Evolutionary conservation across 805 yeast genomes (phyloP), one percentile per base, ranked within the genome.

Genomic region (Cyberlindnera veronae): DNA sequence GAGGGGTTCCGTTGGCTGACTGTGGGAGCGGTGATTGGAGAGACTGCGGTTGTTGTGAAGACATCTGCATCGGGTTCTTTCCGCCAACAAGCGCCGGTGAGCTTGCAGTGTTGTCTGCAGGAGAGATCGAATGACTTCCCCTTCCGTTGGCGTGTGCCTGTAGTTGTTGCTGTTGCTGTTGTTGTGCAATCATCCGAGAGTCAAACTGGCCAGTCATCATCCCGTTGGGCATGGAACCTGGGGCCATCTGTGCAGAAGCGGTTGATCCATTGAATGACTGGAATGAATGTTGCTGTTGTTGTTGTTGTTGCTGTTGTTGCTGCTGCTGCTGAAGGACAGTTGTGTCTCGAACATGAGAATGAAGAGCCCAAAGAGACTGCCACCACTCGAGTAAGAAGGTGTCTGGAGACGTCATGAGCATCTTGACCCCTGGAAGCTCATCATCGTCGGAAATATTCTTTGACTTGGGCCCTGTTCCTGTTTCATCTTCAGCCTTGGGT

Each of bases 321-420:
- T 26, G 16, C 16, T 42, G 44, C 37, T 36, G 67, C 29, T 28
- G 55, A 45, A 39, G 53, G 54, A 50, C 34, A 9, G 64, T 62
- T 1, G 63, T 55, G 5, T 55, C 55, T 38, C 67, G 65, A 5
- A 75, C 67, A 37, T 65, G 69, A 9, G 70, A 62, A 46, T 74
- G 76, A n/a, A 72, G 42, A 13, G 72, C 62, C 73, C 77, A 71
- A 12, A 77, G 50, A 9, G 70, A 58, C 36, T 69, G 66, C 79
- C 80, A 77, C 82, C 82, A 77, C 46, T 77, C 80, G 34, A 71
- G 54, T 12, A 77, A 54, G 44, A 74, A 74, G 0, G 77, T 66
- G 16, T 72, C 76, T 4, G 67, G 64, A 1, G 69, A 61, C 23
- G 66, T 60, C 62, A 67, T 66, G 27, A 69, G 53, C 69, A 67